Base-by-base conservation (phyloP, 2,329 filamentous ascomycete species). In the Aspergillus glaucus region DNA sequence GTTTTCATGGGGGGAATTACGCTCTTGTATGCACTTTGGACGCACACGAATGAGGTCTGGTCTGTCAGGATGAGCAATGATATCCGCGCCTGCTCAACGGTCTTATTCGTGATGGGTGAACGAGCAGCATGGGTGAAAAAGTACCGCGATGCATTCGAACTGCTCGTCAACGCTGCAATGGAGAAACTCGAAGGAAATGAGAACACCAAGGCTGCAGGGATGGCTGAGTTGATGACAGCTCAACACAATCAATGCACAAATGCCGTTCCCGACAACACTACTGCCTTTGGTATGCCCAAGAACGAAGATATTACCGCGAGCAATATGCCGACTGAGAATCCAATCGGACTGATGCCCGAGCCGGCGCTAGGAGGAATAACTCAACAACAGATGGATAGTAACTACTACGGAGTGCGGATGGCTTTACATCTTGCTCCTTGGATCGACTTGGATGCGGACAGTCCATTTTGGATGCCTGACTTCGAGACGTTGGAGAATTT, bases 81-180 rank as follows among this genome's bases (percentile, higher is more conserved):
- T 43, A 69, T 77, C 44, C 72, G 75, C 30, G 73, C 74, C 3
- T 76, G 73, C 59, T 75, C 72, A 1, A 66, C 73, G 1, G 73
- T 76, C 1, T 62, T 77, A 1, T 76, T 75, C 45, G 73, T 76
- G 36, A 77, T 77, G 72, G 67, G 73, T 4, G 75, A 77, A 54
- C 68, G 74, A 26, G 74, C 74, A 6, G 60, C 67, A 0, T 75
- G 73, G 71, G 73, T 76, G 3, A 72, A 70, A 47, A 71, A 71
- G 51, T 76, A 75, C 59, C 67, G 74, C 5, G 73, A 76, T 37
- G 70, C 73, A 3, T 76, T 76, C 46, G 74, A 76, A 47, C 49
- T 74, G 2, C 66, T 76, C 2, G 71, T 75, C 22, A 72, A 72
- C 43, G 72, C 74, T 3, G 64, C 72, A 1, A 75, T 75, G 72